Evolutionary conservation across 108 stramenopile species (phyloP).

Genomic region (Bacterosira constricta): DNA sequence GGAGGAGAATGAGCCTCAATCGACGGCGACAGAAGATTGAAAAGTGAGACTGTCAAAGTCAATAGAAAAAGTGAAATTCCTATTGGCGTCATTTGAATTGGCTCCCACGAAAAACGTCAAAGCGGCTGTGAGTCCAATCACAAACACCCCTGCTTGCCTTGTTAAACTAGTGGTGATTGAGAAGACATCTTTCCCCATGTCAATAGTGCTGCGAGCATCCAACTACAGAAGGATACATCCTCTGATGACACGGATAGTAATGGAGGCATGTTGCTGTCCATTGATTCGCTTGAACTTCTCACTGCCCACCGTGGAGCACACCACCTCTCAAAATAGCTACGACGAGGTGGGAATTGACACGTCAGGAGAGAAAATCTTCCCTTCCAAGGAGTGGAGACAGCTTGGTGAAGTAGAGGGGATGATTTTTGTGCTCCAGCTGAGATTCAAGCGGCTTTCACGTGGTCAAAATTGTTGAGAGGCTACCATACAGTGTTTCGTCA

Average conservation of each 20-base stretch:
- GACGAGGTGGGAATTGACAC: constrained; percentile 30
- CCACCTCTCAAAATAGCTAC: constrained; percentile 6
- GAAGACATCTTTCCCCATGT: constrained; percentile 31
- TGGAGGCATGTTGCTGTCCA: constrained; percentile 1
- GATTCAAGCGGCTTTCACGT: constrained; percentile 26
- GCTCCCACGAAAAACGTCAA: too few species aligned
- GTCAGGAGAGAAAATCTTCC: background rate
- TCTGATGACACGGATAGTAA: background rate
- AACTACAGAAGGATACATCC: constrained; percentile 6
- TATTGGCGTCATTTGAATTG: constrained; percentile 10
- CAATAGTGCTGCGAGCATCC: constrained; percentile 14
- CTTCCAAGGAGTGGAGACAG: constrained; percentile 38
- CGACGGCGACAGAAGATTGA: background rate
- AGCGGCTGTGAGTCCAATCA: constrained; percentile 6
- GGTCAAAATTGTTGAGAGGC: too few species aligned
- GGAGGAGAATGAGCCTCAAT: background rate
- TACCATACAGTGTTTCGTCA: too few species aligned
- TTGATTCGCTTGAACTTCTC: constrained; percentile 19
- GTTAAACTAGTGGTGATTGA: constrained; percentile 11
- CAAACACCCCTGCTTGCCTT: constrained; percentile 26
- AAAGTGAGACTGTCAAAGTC: background rate
- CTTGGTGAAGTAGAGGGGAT: constrained; percentile 18
- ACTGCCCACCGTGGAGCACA: constrained; percentile 14
- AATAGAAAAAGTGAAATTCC: constrained; percentile 13
- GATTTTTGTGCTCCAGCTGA: constrained; percentile 22